These are phyloP conservation scores for Globisporangium cederbergense DNA, from an alignment of 352 stramenopile genomes.

Conservation along the genomic window DNA sequence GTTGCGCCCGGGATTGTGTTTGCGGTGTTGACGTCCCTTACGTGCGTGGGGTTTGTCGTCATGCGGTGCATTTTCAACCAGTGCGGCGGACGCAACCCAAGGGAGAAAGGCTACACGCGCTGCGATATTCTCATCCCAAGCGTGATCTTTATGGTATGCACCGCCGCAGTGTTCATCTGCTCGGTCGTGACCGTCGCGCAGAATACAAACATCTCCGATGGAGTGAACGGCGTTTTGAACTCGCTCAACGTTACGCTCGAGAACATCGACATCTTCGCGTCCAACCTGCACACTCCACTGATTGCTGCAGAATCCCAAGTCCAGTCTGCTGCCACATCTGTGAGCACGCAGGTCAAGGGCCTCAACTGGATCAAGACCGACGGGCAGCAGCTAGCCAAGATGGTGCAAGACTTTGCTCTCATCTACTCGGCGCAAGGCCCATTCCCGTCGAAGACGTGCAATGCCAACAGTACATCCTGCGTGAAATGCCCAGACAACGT, in stretches of 20 bases:
- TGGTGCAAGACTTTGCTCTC: constrained; percentile 52
- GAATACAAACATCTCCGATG: constrained; percentile 80
- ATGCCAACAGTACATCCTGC: constrained; percentile 41
- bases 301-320: constrained; percentile 40
- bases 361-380: constrained; percentile 55
- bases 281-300: constrained; percentile 56
- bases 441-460: constrained; percentile 50
- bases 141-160: constrained; percentile 60
- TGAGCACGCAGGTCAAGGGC: constrained; percentile 36
- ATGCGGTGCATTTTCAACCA: constrained; percentile 79
- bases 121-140: constrained; percentile 70
- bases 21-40: constrained; percentile 53
- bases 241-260: constrained; percentile 68
- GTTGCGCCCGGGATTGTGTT: constrained; percentile 72
- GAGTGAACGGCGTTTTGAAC: constrained; percentile 54
- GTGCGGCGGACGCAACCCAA: constrained; percentile 68
- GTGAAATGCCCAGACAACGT: constrained; percentile 48
- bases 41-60: constrained; percentile 58
- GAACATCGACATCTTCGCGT: constrained; percentile 73
- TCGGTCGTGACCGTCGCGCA: constrained; percentile 66
- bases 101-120: constrained; percentile 76
- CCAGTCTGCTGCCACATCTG: constrained; percentile 32
- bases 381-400: constrained; percentile 42
- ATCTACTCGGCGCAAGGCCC: constrained; percentile 54
- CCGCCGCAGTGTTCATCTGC: constrained; percentile 77